Conservation (phyloP, 2,329 filamentous ascomycete species). For the Daldinia eschscholtzii region DNA sequence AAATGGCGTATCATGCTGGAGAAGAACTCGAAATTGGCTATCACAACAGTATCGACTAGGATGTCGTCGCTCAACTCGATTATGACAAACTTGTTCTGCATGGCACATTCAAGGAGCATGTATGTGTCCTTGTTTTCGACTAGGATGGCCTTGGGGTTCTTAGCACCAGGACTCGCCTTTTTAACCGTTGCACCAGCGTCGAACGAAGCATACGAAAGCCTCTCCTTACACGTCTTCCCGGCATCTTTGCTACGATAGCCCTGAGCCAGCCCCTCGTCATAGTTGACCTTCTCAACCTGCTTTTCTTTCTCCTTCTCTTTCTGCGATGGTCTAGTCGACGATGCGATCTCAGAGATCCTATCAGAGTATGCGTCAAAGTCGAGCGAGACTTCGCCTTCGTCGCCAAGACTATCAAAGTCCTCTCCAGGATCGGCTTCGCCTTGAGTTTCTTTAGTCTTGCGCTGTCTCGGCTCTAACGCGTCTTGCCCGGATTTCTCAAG, state of each 20-base stretch:
- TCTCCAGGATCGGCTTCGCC: constrained; percentile 67
- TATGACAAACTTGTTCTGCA: constrained; percentile 91
- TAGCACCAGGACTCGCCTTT: constrained; percentile 88
- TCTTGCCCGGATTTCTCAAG: constrained; percentile 85
- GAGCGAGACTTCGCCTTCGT: constrained; percentile 84
- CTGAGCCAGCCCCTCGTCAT: constrained; percentile 64
- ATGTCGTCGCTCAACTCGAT: constrained; percentile 90
- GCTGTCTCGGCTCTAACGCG: constrained; percentile 72
- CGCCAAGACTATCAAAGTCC: constrained; percentile 82
- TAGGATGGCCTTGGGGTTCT: constrained; percentile 88
- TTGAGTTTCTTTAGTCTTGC: constrained; percentile 67
- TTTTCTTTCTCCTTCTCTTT: constrained; percentile 49
- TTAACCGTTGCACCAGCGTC: constrained; percentile 94
- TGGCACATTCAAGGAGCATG: constrained; percentile 92
- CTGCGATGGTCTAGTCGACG: constrained; percentile 47
- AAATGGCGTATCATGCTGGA: constrained; percentile 96
- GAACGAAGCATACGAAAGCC: constrained; percentile 97
- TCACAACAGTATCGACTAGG: constrained; percentile 93
- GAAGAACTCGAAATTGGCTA: constrained; percentile 99
- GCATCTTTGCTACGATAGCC: constrained; percentile 86
- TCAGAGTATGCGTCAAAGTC: constrained; percentile 66
- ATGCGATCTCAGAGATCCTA: constrained; percentile 59
- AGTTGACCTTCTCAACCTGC: constrained; percentile 59
- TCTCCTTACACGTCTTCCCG: constrained; percentile 96
- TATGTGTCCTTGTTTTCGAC: constrained; percentile 99